A percentile compares a stretch with the other conserved stretches of the same genome.
Conservation (phyloP, 2,329 filamentous ascomycete genomes). For the Aspergillaceae sp. region DNA sequence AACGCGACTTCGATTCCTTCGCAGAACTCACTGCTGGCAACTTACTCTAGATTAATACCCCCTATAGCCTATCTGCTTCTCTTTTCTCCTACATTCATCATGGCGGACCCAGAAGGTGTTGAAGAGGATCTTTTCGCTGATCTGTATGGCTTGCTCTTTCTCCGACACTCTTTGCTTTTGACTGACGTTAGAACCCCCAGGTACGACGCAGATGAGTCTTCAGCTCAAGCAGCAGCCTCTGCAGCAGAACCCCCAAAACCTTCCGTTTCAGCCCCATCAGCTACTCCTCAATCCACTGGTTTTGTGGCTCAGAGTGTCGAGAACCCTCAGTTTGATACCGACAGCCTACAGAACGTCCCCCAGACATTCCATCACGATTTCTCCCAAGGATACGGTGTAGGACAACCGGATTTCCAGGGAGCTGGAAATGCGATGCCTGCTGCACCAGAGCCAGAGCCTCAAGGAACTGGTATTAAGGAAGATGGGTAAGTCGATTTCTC, state of each 20-base stretch:
- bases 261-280: conserved; percentile 26
- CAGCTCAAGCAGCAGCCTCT: conserved; percentile 23
- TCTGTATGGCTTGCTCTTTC: conserved; percentile 54
- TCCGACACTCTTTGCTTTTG: neutral
- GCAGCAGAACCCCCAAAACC: conserved; percentile 30
- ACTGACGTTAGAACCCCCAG: conserved; percentile 22
- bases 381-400: conserved; percentile 11
- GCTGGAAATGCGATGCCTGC: conserved; percentile 11
- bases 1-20: neutral
- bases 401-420: conserved; percentile 12
- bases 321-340: conserved; percentile 19
- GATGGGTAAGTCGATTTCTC: conserved; percentile 66
- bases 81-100: conserved; percentile 33
- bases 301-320: conserved; percentile 27
- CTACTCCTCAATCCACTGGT: conserved; percentile 20
- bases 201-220: conserved; percentile 61
- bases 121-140: conserved; percentile 95
- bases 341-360: conserved; percentile 12
- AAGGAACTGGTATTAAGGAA: conserved; percentile 61
- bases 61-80: neutral
- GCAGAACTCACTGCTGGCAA: neutral
- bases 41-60: no score
- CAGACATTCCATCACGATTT: conserved; percentile 15
- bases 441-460: conserved; percentile 24
- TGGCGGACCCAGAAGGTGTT: conserved; percentile 73